Evolutionary conservation across 208 protist species (phyloP).

Genomic region (Acanthamoeba triangularis): DNA sequence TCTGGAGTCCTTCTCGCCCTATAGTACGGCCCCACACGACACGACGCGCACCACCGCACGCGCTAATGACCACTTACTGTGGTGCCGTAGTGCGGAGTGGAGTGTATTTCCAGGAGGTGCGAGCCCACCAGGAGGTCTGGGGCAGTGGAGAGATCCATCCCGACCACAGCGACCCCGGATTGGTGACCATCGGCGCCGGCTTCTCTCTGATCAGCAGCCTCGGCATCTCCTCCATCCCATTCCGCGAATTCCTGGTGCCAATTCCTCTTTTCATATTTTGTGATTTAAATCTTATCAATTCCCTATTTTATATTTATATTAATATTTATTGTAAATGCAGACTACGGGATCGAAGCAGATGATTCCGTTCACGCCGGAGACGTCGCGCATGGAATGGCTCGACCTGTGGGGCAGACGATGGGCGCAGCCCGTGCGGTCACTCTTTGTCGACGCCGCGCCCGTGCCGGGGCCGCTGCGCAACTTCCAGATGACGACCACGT

Average conservation of each 20-base stretch:
- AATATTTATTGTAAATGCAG: neutral
- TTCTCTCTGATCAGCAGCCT: conserved; percentile 63
- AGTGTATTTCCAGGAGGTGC: conserved; percentile 78
- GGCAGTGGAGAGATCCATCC: conserved; percentile 75
- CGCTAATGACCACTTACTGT: too few species aligned
- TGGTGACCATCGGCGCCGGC: conserved; percentile 50
- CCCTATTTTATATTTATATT: too few species aligned
- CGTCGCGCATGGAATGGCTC: conserved; percentile 75
- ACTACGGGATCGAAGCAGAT: neutral
- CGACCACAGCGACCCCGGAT: neutral
- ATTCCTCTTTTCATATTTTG: too few species aligned
- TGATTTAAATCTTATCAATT: too few species aligned
- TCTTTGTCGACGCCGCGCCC: conserved; percentile 76
- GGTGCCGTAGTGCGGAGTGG: conserved; percentile 71
- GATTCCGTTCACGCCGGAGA: conserved; percentile 60
- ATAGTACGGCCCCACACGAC: too few species aligned
- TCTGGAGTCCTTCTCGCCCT: conserved; percentile 8
- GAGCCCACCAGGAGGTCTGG: conserved; percentile 71
- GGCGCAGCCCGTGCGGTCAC: conserved; percentile 79
- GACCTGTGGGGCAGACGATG: conserved; percentile 76
- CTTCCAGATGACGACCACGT: conserved; percentile 82
- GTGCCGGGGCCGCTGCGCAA: conserved; percentile 79
- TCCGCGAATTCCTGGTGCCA: conserved; percentile 77
- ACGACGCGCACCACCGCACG: too few species aligned
- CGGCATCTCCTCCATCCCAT: conserved; percentile 78